A percentile compares a stretch with the other conserved stretches of the same genome.
Evolutionary conservation across 495 filamentous ascomycete species (phyloP).

Genomic region (Parathielavia hyrcaniae): DNA sequence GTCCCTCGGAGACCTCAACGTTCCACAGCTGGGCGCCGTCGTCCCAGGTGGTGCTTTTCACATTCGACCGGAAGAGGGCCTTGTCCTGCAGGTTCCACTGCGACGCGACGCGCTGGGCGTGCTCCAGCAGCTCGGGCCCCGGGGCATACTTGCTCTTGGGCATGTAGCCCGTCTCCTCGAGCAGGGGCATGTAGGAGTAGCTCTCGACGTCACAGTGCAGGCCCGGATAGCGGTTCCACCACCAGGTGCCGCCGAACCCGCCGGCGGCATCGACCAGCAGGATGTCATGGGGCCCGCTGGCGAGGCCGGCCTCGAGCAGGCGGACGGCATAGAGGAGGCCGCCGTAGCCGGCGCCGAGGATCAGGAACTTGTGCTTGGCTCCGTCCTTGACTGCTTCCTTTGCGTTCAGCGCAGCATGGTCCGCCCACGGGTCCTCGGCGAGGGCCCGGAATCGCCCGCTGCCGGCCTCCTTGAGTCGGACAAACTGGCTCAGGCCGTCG

Average conservation of each 20-base stretch:
- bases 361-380: conserved; percentile 39
- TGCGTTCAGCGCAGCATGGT: conserved; percentile 38
- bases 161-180: conserved; percentile 57
- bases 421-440: conserved; percentile 43
- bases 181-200: conserved; percentile 49
- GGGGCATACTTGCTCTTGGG: conserved; percentile 43
- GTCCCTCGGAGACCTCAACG: conserved; percentile 32
- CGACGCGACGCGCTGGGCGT: conserved; percentile 37
- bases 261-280: conserved; percentile 45
- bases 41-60: conserved; percentile 39
- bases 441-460: conserved; percentile 33
- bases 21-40: conserved; percentile 40
- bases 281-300: conserved; percentile 39
- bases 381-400: conserved; percentile 24
- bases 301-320: conserved; percentile 45
- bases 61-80: conserved; percentile 43
- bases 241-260: conserved; percentile 52
- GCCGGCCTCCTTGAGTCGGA: conserved; percentile 31
- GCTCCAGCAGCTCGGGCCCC: conserved; percentile 43
- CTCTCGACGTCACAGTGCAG: conserved; percentile 48
- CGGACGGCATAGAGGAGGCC: conserved; percentile 46
- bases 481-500: conserved; percentile 40
- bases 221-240: conserved; percentile 52
- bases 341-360: conserved; percentile 49
- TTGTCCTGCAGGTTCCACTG: conserved; percentile 44